Evolutionary conservation across 768 basidiomycete genomes (phyloP).

Genomic region (Pseudohyphozyma bogoriensis): DNA sequence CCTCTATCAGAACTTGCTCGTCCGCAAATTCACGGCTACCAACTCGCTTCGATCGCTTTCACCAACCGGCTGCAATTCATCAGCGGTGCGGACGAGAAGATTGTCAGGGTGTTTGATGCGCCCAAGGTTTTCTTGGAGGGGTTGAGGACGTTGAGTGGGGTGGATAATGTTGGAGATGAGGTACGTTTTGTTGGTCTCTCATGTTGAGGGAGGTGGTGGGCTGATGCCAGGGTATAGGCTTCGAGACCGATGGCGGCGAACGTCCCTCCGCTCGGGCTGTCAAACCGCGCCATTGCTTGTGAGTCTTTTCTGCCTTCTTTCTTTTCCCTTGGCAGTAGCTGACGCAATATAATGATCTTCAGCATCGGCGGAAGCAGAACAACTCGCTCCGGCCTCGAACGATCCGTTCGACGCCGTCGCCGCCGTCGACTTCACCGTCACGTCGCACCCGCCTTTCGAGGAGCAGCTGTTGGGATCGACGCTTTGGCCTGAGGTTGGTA

Average conservation of each 20-base stretch:
- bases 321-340: neutral
- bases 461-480: conserved; percentile 78
- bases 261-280: conserved; percentile 85
- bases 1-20: conserved; percentile 59
- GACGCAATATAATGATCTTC: neutral
- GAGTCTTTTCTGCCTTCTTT: neutral
- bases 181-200: conserved; percentile 37
- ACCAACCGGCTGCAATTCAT: conserved; percentile 65
- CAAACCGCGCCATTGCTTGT: conserved; percentile 70
- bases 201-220: neutral
- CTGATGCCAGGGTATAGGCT: conserved; percentile 39
- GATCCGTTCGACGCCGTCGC: conserved; percentile 15
- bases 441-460: conserved; percentile 54
- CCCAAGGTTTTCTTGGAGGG: conserved; percentile 65
- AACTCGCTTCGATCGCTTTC: conserved; percentile 69
- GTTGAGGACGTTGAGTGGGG: conserved; percentile 47
- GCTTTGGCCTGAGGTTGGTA: conserved; percentile 72
- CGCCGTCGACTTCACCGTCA: conserved; percentile 7
- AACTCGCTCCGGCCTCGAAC: conserved; percentile 7
- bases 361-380: conserved; percentile 18
- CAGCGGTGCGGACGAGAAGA: conserved; percentile 93
- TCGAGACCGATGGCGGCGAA: conserved; percentile 65
- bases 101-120: conserved; percentile 84
- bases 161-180: conserved; percentile 45
- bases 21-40: conserved; percentile 95